Evolutionary conservation across 2,329 filamentous ascomycete genomes (phyloP), one percentile per base, ranked within the genome.

Genomic region (Pseudonectria buxi): DNA sequence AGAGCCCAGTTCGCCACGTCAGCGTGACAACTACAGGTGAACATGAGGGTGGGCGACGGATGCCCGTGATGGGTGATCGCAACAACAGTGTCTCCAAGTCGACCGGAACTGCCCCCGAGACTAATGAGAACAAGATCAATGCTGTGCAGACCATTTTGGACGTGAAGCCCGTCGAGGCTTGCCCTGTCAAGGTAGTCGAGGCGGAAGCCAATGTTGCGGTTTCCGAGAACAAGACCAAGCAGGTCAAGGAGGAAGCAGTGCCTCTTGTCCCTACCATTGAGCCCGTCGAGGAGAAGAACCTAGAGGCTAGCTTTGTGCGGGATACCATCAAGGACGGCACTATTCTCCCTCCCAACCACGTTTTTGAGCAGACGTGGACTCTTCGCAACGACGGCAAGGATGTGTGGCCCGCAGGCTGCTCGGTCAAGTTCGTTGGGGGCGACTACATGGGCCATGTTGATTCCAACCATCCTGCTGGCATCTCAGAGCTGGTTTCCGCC

Each of bases 361-460:
- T 81, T 24, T 95, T 98, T 55, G 77, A 84, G 51, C 89, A 98
- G 63, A 86, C 85, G 2, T 98, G 92, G 92, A 83, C 84, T 35
- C 74, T 98, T 27, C 81, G 81, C 54, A 98, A 98, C 57, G 81
- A 83, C 14, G 90, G 92, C 18, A 76, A 77, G 10, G 65, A 71
- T 32, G 62, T 80, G 10, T 98, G 92, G 92, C 92, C 92, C 26
- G 77, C 81, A 36, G 92, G 89, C 43, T 94, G 87, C 69, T 83
- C 81, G 37, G 85, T 96, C 50, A 86, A 85, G 62, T 95, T 89
- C 55, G 83, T 94, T 40, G 88, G 90, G 39, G 92, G 92, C 33
- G 90, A 96, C 61, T 88, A 90, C 64, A 96, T 98, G 92, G 86
- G 94, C 51, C 84, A 89, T 48, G 75, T 95, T 36, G 86, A 95